phyloP scores from a whole-genome alignment of 2,329 filamentous ascomycete genomes.

The Diaporthe nobilis region DNA sequence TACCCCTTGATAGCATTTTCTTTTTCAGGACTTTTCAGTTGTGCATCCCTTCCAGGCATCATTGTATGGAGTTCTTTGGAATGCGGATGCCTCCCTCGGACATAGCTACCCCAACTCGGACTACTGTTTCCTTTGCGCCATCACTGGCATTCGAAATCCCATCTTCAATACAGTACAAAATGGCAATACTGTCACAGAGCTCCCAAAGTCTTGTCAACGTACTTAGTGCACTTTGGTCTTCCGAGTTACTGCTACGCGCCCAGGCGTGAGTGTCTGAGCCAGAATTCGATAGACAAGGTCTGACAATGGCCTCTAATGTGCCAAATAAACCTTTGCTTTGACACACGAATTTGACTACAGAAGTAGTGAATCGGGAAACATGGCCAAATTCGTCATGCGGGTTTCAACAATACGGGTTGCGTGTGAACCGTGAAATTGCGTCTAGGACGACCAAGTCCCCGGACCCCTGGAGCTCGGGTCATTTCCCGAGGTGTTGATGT shows the following conservation, averaged over 20 bases:
- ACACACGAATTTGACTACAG: neutral
- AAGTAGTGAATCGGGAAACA: neutral
- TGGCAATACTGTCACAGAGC: neutral
- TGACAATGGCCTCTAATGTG: neutral
- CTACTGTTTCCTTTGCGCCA: neutral
- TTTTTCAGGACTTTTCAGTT: conserved; percentile 24
- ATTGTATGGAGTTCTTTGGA: conserved; percentile 34
- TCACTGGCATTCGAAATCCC: neutral
- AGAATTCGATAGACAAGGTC: neutral
- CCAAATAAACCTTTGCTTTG: neutral
- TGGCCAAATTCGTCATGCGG: neutral
- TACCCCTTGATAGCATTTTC: conserved; percentile 34
- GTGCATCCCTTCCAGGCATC: conserved; percentile 15
- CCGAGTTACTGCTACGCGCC: neutral
- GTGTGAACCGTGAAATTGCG: neutral
- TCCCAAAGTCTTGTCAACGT: neutral
- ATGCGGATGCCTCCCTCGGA: neutral
- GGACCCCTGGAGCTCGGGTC: neutral
- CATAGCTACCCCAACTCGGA: neutral
- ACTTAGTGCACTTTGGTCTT: neutral
- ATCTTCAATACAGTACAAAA: neutral
- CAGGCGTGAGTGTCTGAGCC: neutral
- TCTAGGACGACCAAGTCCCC: neutral
- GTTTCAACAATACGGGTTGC: neutral
- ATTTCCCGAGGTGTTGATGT: neutral